Conservation (phyloP, 2,329 filamentous ascomycete genomes). For the Amphichorda felina region DNA sequence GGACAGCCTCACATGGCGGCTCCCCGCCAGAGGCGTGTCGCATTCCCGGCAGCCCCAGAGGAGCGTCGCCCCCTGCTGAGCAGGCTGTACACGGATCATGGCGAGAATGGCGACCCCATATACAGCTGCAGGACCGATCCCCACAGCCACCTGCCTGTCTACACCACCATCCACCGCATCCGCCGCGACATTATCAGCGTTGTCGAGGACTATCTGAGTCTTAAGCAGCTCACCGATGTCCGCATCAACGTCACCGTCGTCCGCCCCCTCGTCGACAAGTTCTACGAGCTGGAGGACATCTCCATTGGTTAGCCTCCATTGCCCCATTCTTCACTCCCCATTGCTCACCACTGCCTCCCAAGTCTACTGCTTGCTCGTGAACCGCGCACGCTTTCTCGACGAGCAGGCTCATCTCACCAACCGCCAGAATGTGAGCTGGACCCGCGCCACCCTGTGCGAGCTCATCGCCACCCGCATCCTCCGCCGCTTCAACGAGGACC, state of each 20-base stretch:
- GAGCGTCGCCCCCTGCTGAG: slow-evolving; percentile 23
- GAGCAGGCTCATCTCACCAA: slow-evolving; percentile 67
- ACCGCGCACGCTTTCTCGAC: slow-evolving; percentile 66
- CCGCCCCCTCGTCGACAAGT: slow-evolving; percentile 70
- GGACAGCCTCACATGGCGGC: not conserved
- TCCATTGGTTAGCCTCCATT: slow-evolving; percentile 52
- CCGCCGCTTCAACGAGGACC: slow-evolving; percentile 67
- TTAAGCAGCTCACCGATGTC: slow-evolving; percentile 69
- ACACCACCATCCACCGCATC: slow-evolving; percentile 66
- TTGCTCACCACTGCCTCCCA: slow-evolving; percentile 5
- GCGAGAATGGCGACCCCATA: slow-evolving; percentile 21
- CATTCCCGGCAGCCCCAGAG: slow-evolving; percentile 13
- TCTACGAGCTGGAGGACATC: slow-evolving; percentile 69
- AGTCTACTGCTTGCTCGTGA: slow-evolving; percentile 78
- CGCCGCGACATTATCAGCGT: slow-evolving; percentile 51
- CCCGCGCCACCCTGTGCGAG: slow-evolving; percentile 68
- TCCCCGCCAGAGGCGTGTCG: slow-evolving; percentile 14
- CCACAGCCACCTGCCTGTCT: slow-evolving; percentile 56
- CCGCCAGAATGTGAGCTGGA: slow-evolving; percentile 70
- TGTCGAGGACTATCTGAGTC: slow-evolving; percentile 51
- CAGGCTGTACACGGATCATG: slow-evolving; percentile 15
- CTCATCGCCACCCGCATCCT: slow-evolving; percentile 68
- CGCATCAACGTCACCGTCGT: slow-evolving; percentile 74
- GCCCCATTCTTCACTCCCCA: not conserved
- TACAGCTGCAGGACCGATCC: slow-evolving; percentile 44